These are phyloP conservation scores for Scytalidium sp. DNA, from an alignment of 2,329 filamentous ascomycete genomes.

Conservation along the genomic window DNA sequence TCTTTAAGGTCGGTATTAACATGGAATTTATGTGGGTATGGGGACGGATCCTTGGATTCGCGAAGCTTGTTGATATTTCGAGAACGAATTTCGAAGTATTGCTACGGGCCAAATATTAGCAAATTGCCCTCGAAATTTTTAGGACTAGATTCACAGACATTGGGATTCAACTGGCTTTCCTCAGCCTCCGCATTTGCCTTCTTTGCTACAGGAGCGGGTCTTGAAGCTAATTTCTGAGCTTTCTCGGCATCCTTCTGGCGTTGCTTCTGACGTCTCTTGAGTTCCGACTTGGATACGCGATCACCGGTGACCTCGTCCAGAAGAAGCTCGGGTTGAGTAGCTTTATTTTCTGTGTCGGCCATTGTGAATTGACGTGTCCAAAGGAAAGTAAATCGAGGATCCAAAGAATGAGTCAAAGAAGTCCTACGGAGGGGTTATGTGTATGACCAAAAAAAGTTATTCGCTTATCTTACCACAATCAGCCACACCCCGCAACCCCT, in stretches of 20 bases:
- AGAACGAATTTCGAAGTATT: conserved; percentile 97
- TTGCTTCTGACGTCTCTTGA: conserved; percentile 96
- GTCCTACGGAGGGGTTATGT: too few species aligned
- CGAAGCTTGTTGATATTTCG: conserved; percentile 75
- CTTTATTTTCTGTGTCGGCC: not conserved
- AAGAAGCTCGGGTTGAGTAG: conserved; percentile 46
- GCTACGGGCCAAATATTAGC: conserved; percentile 39
- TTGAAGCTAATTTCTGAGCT: conserved; percentile 75
- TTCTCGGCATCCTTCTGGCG: conserved; percentile 85
- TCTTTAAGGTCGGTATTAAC: conserved; percentile 78
- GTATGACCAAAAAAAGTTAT: too few species aligned
- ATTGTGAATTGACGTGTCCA: not conserved
- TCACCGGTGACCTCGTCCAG: conserved; percentile 94
- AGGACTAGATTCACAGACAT: conserved; percentile 47
- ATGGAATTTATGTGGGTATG: conserved; percentile 92
- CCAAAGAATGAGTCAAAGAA: not conserved
- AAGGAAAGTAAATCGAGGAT: not conserved
- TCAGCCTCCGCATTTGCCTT: conserved; percentile 48
- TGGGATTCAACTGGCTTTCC: conserved; percentile 73
- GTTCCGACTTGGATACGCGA: conserved; percentile 75
- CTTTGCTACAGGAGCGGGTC: conserved; percentile 58
- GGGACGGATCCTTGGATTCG: conserved; percentile 70
- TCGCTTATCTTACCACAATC: too few species aligned
- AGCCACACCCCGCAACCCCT: too few species aligned
- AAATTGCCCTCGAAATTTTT: not conserved